Evolutionary conservation across 805 yeast species (phyloP).

Genomic region (Starmerella sirachaensis): DNA sequence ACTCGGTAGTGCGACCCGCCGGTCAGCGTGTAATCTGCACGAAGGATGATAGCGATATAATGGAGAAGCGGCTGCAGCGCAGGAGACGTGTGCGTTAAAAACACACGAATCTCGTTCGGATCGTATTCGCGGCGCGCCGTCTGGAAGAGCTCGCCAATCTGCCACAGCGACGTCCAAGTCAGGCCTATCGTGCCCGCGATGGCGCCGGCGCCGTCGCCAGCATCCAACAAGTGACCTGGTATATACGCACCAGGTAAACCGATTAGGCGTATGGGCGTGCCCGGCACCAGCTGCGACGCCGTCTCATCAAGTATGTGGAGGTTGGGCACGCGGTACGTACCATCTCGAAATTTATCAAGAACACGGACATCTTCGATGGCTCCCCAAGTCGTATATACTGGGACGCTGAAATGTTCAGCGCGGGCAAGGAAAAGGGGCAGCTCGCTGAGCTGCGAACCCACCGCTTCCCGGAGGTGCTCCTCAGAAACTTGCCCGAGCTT

Average conservation of each 20-base stretch:
- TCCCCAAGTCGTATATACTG: slow-evolving; percentile 70
- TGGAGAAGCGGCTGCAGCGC: slow-evolving; percentile 56
- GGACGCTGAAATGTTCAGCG: slow-evolving; percentile 35
- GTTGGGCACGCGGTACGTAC: slow-evolving; percentile 44
- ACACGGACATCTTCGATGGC: slow-evolving; percentile 64
- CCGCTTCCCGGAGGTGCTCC: slow-evolving; percentile 31
- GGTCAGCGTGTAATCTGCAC: slow-evolving; percentile 54
- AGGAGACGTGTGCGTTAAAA: slow-evolving; percentile 60
- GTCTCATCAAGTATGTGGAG: slow-evolving; percentile 49
- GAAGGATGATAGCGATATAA: slow-evolving; percentile 51
- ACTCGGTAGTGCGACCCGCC: slow-evolving; percentile 46
- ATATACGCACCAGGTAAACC: slow-evolving; percentile 67
- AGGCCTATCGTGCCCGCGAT: slow-evolving; percentile 56
- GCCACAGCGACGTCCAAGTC: slow-evolving; percentile 61
- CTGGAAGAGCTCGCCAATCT: slow-evolving; percentile 52
- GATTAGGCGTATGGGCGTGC: slow-evolving; percentile 42
- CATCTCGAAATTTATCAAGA: slow-evolving; percentile 47
- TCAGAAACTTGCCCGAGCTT: slow-evolving; percentile 37
- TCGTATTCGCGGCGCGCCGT: slow-evolving; percentile 33
- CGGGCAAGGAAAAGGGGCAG: slow-evolving; percentile 39
- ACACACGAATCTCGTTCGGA: slow-evolving; percentile 43
- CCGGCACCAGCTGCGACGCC: slow-evolving; percentile 20
- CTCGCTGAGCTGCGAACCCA: slow-evolving; percentile 38
- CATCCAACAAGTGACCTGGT: slow-evolving; percentile 55
- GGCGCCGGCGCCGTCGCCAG: slow-evolving; percentile 38